Evolutionary conservation across 2,329 filamentous ascomycete species (phyloP).

Genomic region (Alternaria sp.): DNA sequence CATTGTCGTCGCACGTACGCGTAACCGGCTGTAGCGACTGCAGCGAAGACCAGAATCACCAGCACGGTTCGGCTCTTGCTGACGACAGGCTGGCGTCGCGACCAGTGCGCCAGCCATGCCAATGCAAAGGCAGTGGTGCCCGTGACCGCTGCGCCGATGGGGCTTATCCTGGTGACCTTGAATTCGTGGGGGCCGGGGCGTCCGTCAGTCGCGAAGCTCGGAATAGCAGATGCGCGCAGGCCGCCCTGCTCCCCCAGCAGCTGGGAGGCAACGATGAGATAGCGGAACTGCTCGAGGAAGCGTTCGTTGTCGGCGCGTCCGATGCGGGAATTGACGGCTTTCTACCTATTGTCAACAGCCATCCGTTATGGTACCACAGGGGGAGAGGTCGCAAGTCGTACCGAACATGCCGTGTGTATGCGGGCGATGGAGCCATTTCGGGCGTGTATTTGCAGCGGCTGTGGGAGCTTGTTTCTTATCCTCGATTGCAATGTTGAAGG

Average conservation of each 20-base stretch:
- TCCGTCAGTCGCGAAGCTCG: slow-evolving; percentile 39
- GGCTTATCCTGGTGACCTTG: slow-evolving; percentile 61
- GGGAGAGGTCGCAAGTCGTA: slow-evolving; percentile 23
- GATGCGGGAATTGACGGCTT: slow-evolving; percentile 74
- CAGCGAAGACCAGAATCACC: slow-evolving; percentile 60
- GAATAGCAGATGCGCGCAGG: slow-evolving; percentile 45
- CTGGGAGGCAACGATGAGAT: slow-evolving; percentile 91
- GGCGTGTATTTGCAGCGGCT: slow-evolving; percentile 54
- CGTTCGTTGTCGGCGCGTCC: slow-evolving; percentile 80
- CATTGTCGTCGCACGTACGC: slow-evolving; percentile 80
- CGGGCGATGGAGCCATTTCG: slow-evolving; percentile 51
- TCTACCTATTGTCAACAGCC: slow-evolving; percentile 56
- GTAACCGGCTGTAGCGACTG: slow-evolving; percentile 68
- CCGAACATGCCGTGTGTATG: slow-evolving; percentile 52
- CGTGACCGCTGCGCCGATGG: slow-evolving; percentile 72
- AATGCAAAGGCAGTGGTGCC: slow-evolving; percentile 68
- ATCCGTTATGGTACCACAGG: background rate
- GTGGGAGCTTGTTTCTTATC: slow-evolving; percentile 60
- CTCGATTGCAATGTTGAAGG: slow-evolving; percentile 59
- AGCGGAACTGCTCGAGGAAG: slow-evolving; percentile 92
- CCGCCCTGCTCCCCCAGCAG: slow-evolving; percentile 72
- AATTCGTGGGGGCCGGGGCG: slow-evolving; percentile 42
- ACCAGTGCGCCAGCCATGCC: slow-evolving; percentile 76
- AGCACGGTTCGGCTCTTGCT: slow-evolving; percentile 64
- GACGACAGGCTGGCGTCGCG: slow-evolving; percentile 61